phyloP scores from a whole-genome alignment of 169 alveolate species.

The Cryptosporidium sp. region DNA sequence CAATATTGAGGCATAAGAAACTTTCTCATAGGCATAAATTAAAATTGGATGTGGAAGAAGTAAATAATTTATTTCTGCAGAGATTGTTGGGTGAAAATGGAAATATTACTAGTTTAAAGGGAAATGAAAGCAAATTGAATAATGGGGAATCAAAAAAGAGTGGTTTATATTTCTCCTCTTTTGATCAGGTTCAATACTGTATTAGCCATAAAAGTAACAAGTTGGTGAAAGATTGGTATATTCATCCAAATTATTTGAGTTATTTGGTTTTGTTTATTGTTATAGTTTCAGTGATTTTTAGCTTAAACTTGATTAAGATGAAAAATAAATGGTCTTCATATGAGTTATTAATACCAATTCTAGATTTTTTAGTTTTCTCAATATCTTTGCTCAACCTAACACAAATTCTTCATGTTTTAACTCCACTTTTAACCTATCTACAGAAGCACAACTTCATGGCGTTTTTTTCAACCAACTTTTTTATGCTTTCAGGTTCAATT shows the following conservation, averaged over 20 bases:
- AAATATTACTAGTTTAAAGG: neutral
- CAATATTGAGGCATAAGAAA: slow-evolving; percentile 5
- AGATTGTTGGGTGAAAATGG: neutral
- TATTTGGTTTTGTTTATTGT: slow-evolving; percentile 17
- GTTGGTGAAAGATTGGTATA: slow-evolving; percentile 30
- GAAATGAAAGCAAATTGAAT: slow-evolving; percentile 6
- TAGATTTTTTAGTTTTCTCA: slow-evolving; percentile 35
- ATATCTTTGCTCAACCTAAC: slow-evolving; percentile 20
- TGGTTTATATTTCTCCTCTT: slow-evolving; percentile 8
- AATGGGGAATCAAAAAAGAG: neutral
- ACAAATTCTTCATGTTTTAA: slow-evolving; percentile 10
- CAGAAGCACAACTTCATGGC: neutral
- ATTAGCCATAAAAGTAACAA: neutral
- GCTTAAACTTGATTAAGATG: slow-evolving; percentile 15
- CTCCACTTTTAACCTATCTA: slow-evolving; percentile 28
- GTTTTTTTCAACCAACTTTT: slow-evolving; percentile 42
- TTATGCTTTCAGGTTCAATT: slow-evolving; percentile 13
- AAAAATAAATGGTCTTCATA: slow-evolving; percentile 47
- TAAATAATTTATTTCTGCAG: neutral
- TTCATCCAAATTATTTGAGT: slow-evolving; percentile 33
- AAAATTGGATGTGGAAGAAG: neutral
- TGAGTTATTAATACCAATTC: slow-evolving; percentile 30
- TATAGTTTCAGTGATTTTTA: slow-evolving; percentile 6
- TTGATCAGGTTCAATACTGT: slow-evolving; percentile 53
- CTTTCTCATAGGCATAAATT: neutral